A percentile compares a stretch with the other conserved stretches of the same genome.
phyloP scores from a whole-genome alignment of 345 rosid genomes.

The Acer yangbiense region DNA sequence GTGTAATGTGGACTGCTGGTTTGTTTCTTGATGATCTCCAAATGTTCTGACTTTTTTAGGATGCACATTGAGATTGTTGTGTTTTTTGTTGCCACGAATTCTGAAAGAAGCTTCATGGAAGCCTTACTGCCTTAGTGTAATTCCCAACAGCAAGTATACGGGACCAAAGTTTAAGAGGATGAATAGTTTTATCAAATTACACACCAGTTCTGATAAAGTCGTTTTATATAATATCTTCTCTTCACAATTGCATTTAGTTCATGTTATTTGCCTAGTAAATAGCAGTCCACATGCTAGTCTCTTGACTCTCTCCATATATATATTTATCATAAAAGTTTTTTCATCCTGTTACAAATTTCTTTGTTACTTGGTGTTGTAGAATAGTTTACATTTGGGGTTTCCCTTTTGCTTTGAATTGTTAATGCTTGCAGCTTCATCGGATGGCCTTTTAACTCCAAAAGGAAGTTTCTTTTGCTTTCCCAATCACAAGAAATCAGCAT shows the following conservation, averaged over 20 bases:
- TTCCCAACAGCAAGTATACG: neutral
- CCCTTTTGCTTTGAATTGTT: neutral
- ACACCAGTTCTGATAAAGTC: neutral
- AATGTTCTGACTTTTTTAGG: neutral
- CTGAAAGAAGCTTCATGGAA: neutral
- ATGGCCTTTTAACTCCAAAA: conserved; percentile 34
- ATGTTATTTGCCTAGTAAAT: neutral
- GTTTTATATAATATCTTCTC: neutral
- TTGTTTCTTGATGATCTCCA: neutral
- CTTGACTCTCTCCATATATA: neutral
- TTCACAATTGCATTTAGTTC: neutral
- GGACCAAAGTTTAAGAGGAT: neutral
- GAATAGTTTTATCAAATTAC: neutral
- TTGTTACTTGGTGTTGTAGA: neutral
- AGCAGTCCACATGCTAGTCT: neutral
- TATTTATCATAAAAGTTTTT: neutral
- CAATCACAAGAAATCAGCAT: conserved; percentile 24
- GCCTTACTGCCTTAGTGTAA: neutral
- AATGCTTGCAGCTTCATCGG: conserved; percentile 45
- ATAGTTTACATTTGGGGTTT: neutral
- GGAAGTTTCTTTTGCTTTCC: neutral
- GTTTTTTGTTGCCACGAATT: neutral
- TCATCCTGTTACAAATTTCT: neutral
- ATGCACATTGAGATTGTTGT: neutral
- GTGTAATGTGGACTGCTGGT: neutral